These are phyloP conservation scores for Chlamydomonas schloesseri DNA, from an alignment of 139 green algal species.

Conservation along the genomic window DNA sequence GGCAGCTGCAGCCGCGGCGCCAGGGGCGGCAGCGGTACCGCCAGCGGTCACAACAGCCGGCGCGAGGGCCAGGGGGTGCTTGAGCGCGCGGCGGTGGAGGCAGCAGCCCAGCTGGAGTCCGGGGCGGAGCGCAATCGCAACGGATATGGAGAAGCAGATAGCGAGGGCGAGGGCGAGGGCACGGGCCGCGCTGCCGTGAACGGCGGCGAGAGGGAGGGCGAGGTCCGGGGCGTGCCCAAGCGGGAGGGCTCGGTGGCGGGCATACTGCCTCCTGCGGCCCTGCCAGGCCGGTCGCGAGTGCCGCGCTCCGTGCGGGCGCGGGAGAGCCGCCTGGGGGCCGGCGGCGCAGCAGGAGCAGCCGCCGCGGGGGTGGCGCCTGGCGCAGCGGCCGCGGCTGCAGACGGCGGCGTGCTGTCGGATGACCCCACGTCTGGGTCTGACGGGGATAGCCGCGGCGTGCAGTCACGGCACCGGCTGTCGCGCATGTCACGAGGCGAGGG, in stretches of 20 bases:
- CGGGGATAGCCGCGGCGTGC: no score
- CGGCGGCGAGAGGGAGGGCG: neutral
- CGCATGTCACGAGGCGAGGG: neutral
- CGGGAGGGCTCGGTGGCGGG: neutral
- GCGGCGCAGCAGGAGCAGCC: no score
- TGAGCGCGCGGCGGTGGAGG: constrained; percentile 11
- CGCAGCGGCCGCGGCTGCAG: no score
- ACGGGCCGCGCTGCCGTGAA: no score
- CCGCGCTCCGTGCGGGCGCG: constrained; percentile 13
- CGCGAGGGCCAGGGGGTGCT: neutral
- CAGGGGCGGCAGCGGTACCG: neutral
- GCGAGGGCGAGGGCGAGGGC: no score
- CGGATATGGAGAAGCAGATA: no score
- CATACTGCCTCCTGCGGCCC: neutral
- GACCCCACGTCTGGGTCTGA: no score
- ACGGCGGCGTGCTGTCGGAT: no score
- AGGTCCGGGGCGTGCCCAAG: neutral
- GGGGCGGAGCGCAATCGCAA: neutral
- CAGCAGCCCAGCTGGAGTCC: constrained; percentile 2
- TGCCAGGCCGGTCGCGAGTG: constrained; percentile 5
- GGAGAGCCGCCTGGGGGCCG: constrained; percentile 12
- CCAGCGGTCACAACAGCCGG: no score
- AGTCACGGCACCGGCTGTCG: neutral
- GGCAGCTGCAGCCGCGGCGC: neutral
- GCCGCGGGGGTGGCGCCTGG: no score